These are phyloP conservation scores for Wallacemonas sp. DNA, from an alignment of 208 protist genomes.

Conservation along the genomic window DNA sequence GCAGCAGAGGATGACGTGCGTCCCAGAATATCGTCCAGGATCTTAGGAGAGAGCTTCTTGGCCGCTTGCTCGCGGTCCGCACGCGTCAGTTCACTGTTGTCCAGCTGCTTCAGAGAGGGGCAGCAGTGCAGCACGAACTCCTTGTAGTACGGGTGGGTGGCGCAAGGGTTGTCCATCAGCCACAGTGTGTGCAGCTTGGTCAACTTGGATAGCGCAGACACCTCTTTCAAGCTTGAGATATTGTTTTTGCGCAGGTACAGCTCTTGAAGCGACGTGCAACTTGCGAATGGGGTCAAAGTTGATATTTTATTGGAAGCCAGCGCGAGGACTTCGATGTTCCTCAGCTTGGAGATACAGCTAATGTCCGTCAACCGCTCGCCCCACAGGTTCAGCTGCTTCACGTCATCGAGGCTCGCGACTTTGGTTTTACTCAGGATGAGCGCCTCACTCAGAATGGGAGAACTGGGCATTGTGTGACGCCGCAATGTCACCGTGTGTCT, in stretches of 20 bases:
- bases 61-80: conserved; percentile 59
- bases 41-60: conserved; percentile 49
- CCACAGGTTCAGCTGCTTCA: conserved; percentile 93
- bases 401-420: conserved; percentile 55
- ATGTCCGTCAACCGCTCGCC: conserved; percentile 86
- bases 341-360: conserved; percentile 60
- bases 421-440: conserved; percentile 90
- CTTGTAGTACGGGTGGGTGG: conserved; percentile 80
- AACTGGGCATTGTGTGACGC: conserved; percentile 1
- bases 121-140: conserved; percentile 86
- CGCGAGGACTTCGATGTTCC: conserved; percentile 83
- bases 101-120: conserved; percentile 81
- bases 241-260: conserved; percentile 94
- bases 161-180: conserved; percentile 93
- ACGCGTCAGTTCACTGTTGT: conserved; percentile 76
- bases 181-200: conserved; percentile 84
- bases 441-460: conserved; percentile 67
- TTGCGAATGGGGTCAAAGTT: conserved; percentile 62
- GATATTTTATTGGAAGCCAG: conserved; percentile 85
- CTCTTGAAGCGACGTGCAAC: conserved; percentile 78
- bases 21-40: conserved; percentile 67
- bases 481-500: too few species aligned
- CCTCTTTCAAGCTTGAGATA: conserved; percentile 72
- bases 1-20: background rate
- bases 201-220: conserved; percentile 68